These are phyloP conservation scores for Tetracladium setigerum DNA, from an alignment of 495 filamentous ascomycete species.

Conservation along the genomic window DNA sequence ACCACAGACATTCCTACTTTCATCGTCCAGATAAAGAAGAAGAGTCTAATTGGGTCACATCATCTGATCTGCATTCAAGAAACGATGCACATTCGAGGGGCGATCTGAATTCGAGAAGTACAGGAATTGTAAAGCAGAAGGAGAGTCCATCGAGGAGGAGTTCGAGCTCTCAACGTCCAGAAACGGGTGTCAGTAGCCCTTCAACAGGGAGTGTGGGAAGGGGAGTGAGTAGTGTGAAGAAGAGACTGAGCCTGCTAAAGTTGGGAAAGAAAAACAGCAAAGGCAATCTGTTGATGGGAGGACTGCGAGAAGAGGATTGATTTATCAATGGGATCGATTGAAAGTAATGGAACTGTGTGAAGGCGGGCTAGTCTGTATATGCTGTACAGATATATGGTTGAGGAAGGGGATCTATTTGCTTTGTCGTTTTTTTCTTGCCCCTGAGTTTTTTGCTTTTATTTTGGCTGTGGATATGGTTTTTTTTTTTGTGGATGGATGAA, in stretches of 20 bases:
- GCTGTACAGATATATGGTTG: too few species aligned
- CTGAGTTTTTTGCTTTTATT: too few species aligned
- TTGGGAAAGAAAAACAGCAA: slow-evolving; percentile 60
- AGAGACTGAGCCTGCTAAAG: slow-evolving; percentile 60
- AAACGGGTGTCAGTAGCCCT: background rate
- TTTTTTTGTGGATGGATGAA: too few species aligned
- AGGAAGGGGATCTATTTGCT: too few species aligned
- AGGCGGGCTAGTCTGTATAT: too few species aligned
- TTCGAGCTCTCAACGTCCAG: background rate
- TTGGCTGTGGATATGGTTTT: too few species aligned
- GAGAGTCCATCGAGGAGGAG: background rate
- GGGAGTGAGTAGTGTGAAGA: slow-evolving; percentile 49
- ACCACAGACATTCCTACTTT: slow-evolving; percentile 8
- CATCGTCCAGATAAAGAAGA: slow-evolving; percentile 5
- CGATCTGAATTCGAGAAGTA: background rate
- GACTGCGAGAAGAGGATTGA: slow-evolving; percentile 35
- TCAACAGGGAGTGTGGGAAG: slow-evolving; percentile 7
- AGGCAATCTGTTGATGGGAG: slow-evolving; percentile 38
- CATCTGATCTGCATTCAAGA: background rate
- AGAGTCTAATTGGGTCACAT: slow-evolving; percentile 11
- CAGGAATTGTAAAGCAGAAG: background rate
- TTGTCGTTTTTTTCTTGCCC: too few species aligned
- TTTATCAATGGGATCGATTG: background rate
- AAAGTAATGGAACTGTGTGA: background rate
- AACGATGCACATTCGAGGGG: too few species aligned